Conservation (phyloP, 164 flowering plant species). For the Akebia trifoliata region DNA sequence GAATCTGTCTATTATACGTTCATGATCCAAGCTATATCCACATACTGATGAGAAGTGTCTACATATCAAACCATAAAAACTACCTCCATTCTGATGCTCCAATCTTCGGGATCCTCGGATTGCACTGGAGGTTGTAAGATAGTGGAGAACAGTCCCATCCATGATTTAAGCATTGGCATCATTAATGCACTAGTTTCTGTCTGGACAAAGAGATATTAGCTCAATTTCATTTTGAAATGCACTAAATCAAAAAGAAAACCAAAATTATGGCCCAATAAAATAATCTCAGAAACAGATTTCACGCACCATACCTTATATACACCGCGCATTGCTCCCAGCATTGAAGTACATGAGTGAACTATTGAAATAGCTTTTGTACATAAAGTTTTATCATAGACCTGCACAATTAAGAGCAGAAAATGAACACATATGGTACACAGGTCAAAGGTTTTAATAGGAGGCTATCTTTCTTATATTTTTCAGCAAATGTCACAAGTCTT, state of each 20-base stretch:
- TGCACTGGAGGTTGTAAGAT: conserved; percentile 63
- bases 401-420: conserved; percentile 15
- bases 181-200: conserved; percentile 59
- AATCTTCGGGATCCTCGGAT: conserved; percentile 86
- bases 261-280: neutral
- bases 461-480: neutral
- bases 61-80: conserved; percentile 1
- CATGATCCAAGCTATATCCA: neutral
- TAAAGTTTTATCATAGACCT: conserved; percentile 69
- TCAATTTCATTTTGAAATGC: conserved; percentile 13
- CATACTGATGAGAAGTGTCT: neutral
- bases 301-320: conserved; percentile 56
- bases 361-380: conserved; percentile 73
- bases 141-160: conserved; percentile 67
- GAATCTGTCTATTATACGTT: neutral
- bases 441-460: neutral
- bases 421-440: neutral
- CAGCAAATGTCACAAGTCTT: too few species aligned
- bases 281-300: neutral
- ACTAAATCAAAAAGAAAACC: conserved; percentile 3
- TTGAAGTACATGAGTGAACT: conserved; percentile 64
- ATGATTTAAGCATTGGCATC: conserved; percentile 63
- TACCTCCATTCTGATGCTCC: conserved; percentile 96
- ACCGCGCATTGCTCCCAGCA: conserved; percentile 82
- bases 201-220: conserved; percentile 36